phyloP scores from a whole-genome alignment of 1,284 basidiomycete species.

The Cryptococcus sp. region DNA sequence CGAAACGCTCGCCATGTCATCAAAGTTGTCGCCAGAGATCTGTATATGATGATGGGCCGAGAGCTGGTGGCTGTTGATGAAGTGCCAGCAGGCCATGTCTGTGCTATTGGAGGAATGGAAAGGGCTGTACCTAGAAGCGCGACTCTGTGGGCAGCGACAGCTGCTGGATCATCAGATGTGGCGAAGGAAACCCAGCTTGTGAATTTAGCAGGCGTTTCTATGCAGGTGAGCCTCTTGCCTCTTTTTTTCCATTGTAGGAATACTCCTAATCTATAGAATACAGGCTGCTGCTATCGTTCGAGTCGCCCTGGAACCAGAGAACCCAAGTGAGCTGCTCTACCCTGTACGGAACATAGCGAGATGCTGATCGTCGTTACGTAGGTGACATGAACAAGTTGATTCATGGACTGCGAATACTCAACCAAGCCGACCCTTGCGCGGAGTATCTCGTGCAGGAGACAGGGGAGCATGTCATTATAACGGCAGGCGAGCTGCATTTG shows the following conservation, averaged over 20 bases:
- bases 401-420: conserved; percentile 81
- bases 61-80: conserved; percentile 80
- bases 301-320: conserved; percentile 86
- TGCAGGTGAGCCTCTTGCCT: conserved; percentile 60
- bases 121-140: conserved; percentile 88
- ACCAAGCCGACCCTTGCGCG: conserved; percentile 95
- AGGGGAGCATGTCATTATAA: conserved; percentile 95
- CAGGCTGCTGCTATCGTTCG: conserved; percentile 89
- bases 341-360: not conserved
- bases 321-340: conserved; percentile 58
- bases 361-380: conserved; percentile 20
- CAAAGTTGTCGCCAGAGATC: conserved; percentile 66
- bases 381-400: conserved; percentile 93
- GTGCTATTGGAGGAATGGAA: conserved; percentile 87
- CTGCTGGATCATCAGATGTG: conserved; percentile 44
- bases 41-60: conserved; percentile 98
- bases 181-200: conserved; percentile 61
- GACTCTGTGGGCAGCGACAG: conserved; percentile 74
- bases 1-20: conserved; percentile 68
- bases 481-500: conserved; percentile 93
- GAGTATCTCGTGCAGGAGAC: conserved; percentile 96
- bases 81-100: conserved; percentile 94
- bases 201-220: conserved; percentile 77
- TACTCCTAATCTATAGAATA: conserved; percentile 10
- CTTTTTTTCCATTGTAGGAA: not conserved